A percentile compares a stretch with the other conserved stretches of the same genome.
Evolutionary conservation across 805 yeast species (phyloP).

Genomic region (Dipodascus geniculatus): DNA sequence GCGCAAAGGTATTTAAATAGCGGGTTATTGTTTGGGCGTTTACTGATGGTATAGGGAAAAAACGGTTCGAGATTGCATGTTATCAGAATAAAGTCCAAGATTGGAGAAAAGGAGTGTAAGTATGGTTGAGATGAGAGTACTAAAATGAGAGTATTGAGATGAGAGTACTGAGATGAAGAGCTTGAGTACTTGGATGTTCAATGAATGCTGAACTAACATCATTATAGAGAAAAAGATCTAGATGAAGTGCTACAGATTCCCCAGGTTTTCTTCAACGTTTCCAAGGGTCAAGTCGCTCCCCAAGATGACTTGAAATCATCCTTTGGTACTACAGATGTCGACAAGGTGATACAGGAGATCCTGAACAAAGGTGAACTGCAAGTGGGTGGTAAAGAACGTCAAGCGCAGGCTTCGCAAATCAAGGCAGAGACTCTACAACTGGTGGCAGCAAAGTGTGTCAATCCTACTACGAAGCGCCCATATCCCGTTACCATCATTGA

Average conservation of each 20-base stretch:
- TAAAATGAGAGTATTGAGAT: too few species aligned
- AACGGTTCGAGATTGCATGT: conserved; percentile 90
- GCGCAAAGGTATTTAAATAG: conserved; percentile 56
- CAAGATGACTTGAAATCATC: conserved; percentile 65
- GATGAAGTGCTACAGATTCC: conserved; percentile 95
- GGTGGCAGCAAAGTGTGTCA: conserved; percentile 81
- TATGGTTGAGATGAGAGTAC: conserved; percentile 2
- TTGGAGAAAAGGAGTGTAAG: conserved; percentile 62
- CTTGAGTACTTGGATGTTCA: not conserved
- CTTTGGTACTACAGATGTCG: conserved; percentile 67
- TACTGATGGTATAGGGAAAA: conserved; percentile 32
- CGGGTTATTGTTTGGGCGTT: not conserved
- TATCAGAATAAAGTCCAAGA: conserved; percentile 96
- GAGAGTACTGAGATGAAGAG: not conserved
- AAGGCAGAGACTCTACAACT: conserved; percentile 75
- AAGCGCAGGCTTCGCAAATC: conserved; percentile 56
- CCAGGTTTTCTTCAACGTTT: conserved; percentile 85
- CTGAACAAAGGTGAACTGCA: conserved; percentile 88
- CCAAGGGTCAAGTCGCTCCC: conserved; percentile 89
- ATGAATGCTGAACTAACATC: not conserved
- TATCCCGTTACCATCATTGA: conserved; percentile 93
- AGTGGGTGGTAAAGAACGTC: conserved; percentile 85
- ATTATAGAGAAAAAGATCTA: conserved; percentile 61
- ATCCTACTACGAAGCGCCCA: conserved; percentile 79
- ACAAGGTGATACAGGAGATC: conserved; percentile 69